Evolutionary conservation across 106 monocot genomes (phyloP).

Genomic region (Dioscorea dumetorum): DNA sequence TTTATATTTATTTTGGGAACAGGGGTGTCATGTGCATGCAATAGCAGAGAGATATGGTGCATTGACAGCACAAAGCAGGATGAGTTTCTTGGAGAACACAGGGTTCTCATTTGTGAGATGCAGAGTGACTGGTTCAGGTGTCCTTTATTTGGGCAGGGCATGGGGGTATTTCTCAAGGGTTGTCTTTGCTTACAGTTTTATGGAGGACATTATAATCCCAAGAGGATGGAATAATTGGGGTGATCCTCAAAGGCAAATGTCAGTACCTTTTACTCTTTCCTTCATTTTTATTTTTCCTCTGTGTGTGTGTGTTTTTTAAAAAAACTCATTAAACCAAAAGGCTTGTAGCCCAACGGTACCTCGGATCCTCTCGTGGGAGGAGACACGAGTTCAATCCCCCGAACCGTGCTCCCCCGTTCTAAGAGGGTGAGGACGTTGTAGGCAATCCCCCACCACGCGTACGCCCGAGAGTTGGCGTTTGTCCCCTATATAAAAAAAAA

Average conservation of each 20-base stretch:
- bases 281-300: no score
- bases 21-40: slow-evolving; percentile 90
- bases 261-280: slow-evolving; percentile 8
- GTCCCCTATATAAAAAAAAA: no score
- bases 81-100: slow-evolving; percentile 81
- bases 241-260: slow-evolving; percentile 81
- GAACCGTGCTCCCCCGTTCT: no score
- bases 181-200: slow-evolving; percentile 88
- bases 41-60: slow-evolving; percentile 72
- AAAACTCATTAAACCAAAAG: no score
- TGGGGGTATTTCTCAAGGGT: slow-evolving; percentile 93
- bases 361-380: no score
- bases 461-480: no score
- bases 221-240: slow-evolving; percentile 95
- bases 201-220: slow-evolving; percentile 83
- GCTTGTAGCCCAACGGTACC: no score
- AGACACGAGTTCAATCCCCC: no score
- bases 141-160: slow-evolving; percentile 75
- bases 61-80: slow-evolving; percentile 79
- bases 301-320: no score
- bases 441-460: no score
- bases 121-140: slow-evolving; percentile 86
- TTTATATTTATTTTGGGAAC: neutral
- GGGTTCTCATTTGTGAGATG: slow-evolving; percentile 96
- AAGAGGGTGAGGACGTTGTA: no score